Percentiles rank a stretch among this genome's conserved stretches.
These are phyloP conservation scores for Onygenales sp. DNA, from an alignment of 2,329 filamentous ascomycete genomes.

Conservation along the genomic window DNA sequence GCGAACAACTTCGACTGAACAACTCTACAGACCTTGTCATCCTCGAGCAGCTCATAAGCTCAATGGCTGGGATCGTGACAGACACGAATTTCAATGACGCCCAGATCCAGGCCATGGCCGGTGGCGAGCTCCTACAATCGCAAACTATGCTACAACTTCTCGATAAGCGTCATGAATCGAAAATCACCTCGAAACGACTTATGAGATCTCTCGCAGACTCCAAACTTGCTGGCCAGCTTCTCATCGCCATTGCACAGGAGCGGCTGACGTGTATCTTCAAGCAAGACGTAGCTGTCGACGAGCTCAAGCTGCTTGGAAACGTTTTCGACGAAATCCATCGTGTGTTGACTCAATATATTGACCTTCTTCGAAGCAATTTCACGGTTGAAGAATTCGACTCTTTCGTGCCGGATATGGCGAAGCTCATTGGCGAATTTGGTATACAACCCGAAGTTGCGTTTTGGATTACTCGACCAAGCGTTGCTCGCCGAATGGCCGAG, in stretches of 20 bases:
- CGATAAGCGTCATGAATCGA: conserved; percentile 70
- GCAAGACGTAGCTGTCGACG: conserved; percentile 55
- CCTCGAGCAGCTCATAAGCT: conserved; percentile 76
- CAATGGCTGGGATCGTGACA: conserved; percentile 88
- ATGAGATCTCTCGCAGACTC: conserved; percentile 70
- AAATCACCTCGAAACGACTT: conserved; percentile 66
- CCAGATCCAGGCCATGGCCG: conserved; percentile 80
- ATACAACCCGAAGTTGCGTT: conserved; percentile 76
- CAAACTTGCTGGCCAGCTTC: conserved; percentile 66
- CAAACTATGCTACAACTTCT: conserved; percentile 72
- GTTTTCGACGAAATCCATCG: conserved; percentile 85
- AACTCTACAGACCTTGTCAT: conserved; percentile 89
- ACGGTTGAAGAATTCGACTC: conserved; percentile 65
- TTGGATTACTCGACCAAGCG: conserved; percentile 65
- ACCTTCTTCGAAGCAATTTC: conserved; percentile 74
- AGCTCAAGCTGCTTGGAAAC: conserved; percentile 80
- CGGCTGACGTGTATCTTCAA: conserved; percentile 77
- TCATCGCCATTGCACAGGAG: conserved; percentile 88
- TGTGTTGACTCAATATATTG: conserved; percentile 77
- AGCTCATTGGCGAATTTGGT: conserved; percentile 67
- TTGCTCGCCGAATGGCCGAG: conserved; percentile 54
- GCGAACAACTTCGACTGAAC: conserved; percentile 68
- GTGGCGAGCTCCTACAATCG: conserved; percentile 67
- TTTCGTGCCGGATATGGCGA: conserved; percentile 63
- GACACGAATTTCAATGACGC: conserved; percentile 80